phyloP scores from a whole-genome alignment of 441 rosid genomes.

The Corymbia citriodora region DNA sequence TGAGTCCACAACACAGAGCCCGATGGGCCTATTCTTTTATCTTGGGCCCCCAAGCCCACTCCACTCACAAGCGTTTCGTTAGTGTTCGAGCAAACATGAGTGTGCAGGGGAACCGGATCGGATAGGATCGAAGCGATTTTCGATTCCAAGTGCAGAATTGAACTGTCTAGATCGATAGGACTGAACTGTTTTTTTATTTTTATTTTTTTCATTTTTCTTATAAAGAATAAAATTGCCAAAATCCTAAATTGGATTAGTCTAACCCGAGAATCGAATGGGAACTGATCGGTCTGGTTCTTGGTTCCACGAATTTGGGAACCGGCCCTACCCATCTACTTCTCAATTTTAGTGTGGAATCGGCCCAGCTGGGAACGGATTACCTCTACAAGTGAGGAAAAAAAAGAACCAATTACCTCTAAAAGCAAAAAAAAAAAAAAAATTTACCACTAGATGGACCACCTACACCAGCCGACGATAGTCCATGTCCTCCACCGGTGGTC shows the following conservation, averaged over 20 bases:
- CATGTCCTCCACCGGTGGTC: background rate
- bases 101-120: background rate
- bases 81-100: background rate
- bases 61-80: background rate
- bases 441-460: background rate
- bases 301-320: background rate
- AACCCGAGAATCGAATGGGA: rapidly evolving
- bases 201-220: rapidly evolving
- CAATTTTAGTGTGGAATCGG: rapidly evolving
- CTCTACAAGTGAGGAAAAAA: rapidly evolving
- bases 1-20: background rate
- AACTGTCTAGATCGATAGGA: rapidly evolving
- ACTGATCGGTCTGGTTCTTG: rapidly evolving
- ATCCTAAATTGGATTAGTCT: rapidly evolving
- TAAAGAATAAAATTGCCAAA: background rate
- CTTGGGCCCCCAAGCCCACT: background rate
- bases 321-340: rapidly evolving
- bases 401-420: background rate
- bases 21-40: background rate
- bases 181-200: rapidly evolving
- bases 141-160: background rate
- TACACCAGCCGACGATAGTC: no score
- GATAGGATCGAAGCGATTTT: background rate
- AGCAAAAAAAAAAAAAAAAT: rapidly evolving
- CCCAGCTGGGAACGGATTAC: background rate